phyloP scores from a whole-genome alignment of 306 rosid species.

The Oxytropis ochrocephala region DNA sequence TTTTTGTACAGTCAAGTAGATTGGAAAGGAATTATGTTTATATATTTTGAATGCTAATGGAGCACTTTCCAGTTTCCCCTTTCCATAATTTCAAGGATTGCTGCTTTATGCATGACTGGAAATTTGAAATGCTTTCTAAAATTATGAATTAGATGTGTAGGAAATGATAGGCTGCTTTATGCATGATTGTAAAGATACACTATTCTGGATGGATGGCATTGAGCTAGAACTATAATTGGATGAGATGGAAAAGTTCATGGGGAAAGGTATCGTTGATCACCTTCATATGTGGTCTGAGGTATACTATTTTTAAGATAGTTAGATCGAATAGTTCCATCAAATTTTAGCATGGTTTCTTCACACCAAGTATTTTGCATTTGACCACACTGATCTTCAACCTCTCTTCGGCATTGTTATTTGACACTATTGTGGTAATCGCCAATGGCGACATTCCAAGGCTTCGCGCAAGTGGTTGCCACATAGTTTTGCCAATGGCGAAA shows the following conservation, averaged over 20 bases:
- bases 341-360: too few species aligned
- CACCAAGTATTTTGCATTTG: too few species aligned
- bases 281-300: too few species aligned
- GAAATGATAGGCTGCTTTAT: slow-evolving; percentile 21
- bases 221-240: slow-evolving; percentile 35
- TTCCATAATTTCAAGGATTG: background rate
- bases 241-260: slow-evolving; percentile 21
- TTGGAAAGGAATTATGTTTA: slow-evolving; percentile 16
- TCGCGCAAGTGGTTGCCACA: too few species aligned
- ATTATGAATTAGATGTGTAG: background rate
- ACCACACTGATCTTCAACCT: too few species aligned
- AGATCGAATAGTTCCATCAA: too few species aligned
- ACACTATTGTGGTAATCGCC: too few species aligned
- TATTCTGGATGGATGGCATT: slow-evolving; percentile 30
- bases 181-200: slow-evolving; percentile 27
- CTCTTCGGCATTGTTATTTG: too few species aligned
- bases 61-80: background rate
- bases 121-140: slow-evolving; percentile 23
- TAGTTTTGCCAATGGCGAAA: too few species aligned
- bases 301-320: too few species aligned
- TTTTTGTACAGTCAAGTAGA: slow-evolving; percentile 34
- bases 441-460: too few species aligned
- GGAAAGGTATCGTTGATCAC: too few species aligned
- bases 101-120: slow-evolving; percentile 13
- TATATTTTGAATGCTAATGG: slow-evolving; percentile 12